Evolutionary conservation across 2,329 filamentous ascomycete genomes (phyloP).

Genomic region (Aspergillus tubingensis): DNA sequence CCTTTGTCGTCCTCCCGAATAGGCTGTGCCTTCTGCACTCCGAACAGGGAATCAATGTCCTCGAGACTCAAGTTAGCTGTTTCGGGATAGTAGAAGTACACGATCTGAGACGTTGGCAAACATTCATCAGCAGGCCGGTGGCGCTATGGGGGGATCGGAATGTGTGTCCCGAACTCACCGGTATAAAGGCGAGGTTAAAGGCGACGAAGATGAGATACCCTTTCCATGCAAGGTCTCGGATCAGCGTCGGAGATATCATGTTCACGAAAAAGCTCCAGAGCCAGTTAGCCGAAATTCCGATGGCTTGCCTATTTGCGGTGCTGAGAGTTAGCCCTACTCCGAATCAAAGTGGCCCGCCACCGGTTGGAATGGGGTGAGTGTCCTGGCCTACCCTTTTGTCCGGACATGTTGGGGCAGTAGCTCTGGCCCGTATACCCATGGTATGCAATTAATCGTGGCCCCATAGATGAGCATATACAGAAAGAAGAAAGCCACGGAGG

Average conservation of each 20-base stretch:
- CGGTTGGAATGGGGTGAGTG: slow-evolving; percentile 5
- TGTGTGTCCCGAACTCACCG: slow-evolving; percentile 28
- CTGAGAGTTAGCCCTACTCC: slow-evolving; percentile 4
- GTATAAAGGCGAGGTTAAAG: slow-evolving; percentile 37
- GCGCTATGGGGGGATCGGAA: not conserved
- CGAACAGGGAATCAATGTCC: slow-evolving; percentile 49
- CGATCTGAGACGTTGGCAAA: slow-evolving; percentile 23
- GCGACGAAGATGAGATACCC: slow-evolving; percentile 41
- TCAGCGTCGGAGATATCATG: slow-evolving; percentile 39
- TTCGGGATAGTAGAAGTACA: slow-evolving; percentile 53
- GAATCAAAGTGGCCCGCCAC: not conserved
- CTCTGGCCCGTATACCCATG: slow-evolving; percentile 55
- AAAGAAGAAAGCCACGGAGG: slow-evolving; percentile 55
- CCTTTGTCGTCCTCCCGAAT: not conserved
- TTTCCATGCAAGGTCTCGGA: slow-evolving; percentile 37
- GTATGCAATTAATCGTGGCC: slow-evolving; percentile 50
- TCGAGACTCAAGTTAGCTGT: slow-evolving; percentile 48
- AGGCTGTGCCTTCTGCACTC: slow-evolving; percentile 13
- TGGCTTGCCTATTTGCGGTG: slow-evolving; percentile 35
- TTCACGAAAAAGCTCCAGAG: slow-evolving; percentile 52
- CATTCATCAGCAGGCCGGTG: not conserved
- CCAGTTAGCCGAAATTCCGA: slow-evolving; percentile 54
- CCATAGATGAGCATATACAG: slow-evolving; percentile 48
- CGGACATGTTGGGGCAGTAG: slow-evolving; percentile 54
- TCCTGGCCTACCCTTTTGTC: slow-evolving; percentile 47